Conservation (phyloP, 78 protist genomes). For the Speleostelium caveatum region DNA sequence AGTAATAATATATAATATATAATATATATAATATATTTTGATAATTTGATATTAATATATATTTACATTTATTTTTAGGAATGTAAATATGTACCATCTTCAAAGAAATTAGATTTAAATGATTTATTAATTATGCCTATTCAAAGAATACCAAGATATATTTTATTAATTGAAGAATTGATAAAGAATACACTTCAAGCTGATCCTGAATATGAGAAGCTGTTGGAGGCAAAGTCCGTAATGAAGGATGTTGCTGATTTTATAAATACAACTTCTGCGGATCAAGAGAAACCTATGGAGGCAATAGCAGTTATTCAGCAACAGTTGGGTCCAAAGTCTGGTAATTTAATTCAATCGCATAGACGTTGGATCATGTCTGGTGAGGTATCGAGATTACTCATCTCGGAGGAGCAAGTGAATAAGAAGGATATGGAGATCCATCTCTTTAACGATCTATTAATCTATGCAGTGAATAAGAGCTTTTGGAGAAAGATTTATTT, state of each 20-base stretch:
- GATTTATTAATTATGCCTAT: slow-evolving; percentile 74
- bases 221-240: slow-evolving; percentile 39
- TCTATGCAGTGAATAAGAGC: slow-evolving; percentile 64
- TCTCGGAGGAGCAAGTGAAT: background rate
- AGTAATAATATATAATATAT: background rate
- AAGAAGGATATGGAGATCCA: slow-evolving; percentile 28
- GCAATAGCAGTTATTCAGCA: slow-evolving; percentile 35
- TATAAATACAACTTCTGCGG: slow-evolving; percentile 38
- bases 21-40: background rate
- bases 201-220: background rate
- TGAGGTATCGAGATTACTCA: slow-evolving; percentile 42
- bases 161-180: slow-evolving; percentile 65
- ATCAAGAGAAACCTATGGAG: slow-evolving; percentile 1
- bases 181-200: slow-evolving; percentile 33
- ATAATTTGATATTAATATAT: background rate
- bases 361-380: slow-evolving; percentile 50
- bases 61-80: background rate
- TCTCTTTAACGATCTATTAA: slow-evolving; percentile 59
- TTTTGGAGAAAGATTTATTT: slow-evolving; percentile 67
- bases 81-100: slow-evolving; percentile 44
- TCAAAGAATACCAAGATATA: slow-evolving; percentile 73
- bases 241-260: slow-evolving; percentile 67
- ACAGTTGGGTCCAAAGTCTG: slow-evolving; percentile 58
- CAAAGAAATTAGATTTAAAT: slow-evolving; percentile 75
- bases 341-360: slow-evolving; percentile 31